Evolutionary conservation across 768 basidiomycete species (phyloP).

Genomic region (Calocybe cyanea): DNA sequence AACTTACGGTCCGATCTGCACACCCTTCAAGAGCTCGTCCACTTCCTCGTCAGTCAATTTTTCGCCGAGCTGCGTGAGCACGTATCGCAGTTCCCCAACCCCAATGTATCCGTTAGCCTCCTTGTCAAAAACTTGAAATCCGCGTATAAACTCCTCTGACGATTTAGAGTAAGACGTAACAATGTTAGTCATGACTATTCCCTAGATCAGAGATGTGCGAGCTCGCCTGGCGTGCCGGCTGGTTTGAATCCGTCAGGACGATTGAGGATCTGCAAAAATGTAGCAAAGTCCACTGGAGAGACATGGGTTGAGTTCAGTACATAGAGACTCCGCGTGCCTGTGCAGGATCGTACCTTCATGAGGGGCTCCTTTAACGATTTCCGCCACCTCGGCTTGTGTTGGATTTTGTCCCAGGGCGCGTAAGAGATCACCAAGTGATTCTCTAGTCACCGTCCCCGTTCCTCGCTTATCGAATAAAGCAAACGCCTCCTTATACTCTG

Average conservation of each 20-base stretch:
- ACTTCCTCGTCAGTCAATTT: slow-evolving; percentile 99
- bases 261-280: slow-evolving; percentile 88
- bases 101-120: slow-evolving; percentile 91
- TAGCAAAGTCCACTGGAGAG: slow-evolving; percentile 96
- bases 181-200: not conserved
- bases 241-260: slow-evolving; percentile 97
- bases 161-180: slow-evolving; percentile 1
- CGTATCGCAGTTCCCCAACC: slow-evolving; percentile 88
- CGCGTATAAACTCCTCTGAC: slow-evolving; percentile 96
- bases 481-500: slow-evolving; percentile 96
- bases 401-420: slow-evolving; percentile 97
- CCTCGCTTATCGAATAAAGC: slow-evolving; percentile 98
- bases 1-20: slow-evolving; percentile 83
- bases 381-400: slow-evolving; percentile 95
- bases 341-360: slow-evolving; percentile 63
- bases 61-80: slow-evolving; percentile 94
- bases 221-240: slow-evolving; percentile 35
- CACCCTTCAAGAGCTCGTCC: slow-evolving; percentile 94
- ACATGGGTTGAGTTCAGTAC: slow-evolving; percentile 2
- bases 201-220: not conserved
- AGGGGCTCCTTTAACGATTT: slow-evolving; percentile 70
- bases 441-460: slow-evolving; percentile 82
- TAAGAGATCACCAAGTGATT: slow-evolving; percentile 87
- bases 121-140: slow-evolving; percentile 99
- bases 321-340: too few species aligned